phyloP scores from a whole-genome alignment of 2,329 filamentous ascomycete genomes.

The Monilinia vaccinii-corymbosi region DNA sequence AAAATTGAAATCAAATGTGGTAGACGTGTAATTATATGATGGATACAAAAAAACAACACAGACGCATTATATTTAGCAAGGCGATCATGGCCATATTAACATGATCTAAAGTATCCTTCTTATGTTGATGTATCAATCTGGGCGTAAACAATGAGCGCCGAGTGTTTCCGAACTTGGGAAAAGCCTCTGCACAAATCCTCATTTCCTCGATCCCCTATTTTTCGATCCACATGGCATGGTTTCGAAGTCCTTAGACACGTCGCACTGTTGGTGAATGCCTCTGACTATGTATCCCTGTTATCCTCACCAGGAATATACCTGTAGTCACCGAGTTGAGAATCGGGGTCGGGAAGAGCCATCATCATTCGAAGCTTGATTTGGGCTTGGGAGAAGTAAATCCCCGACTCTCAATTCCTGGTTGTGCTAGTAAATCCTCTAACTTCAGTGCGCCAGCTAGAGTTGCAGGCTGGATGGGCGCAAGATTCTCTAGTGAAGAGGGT shows the following conservation, averaged over 20 bases:
- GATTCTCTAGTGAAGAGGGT: background rate
- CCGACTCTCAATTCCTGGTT: too few relatives aligned
- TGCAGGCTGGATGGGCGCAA: background rate
- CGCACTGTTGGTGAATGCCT: background rate
- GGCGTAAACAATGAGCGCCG: background rate
- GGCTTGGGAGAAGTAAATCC: too few relatives aligned
- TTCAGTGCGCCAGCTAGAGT: too few relatives aligned
- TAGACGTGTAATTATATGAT: too few relatives aligned
- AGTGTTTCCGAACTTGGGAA: background rate
- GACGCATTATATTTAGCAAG: background rate
- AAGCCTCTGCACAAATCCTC: background rate
- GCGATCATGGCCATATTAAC: background rate
- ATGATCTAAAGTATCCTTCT: background rate
- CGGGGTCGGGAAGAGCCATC: too few relatives aligned
- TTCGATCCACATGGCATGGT: background rate
- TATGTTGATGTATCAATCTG: background rate
- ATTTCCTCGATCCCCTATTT: background rate
- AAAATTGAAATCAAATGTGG: background rate
- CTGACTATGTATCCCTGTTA: background rate
- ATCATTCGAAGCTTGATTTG: background rate
- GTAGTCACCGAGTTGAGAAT: background rate
- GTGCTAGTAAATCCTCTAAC: too few relatives aligned
- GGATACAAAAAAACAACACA: background rate
- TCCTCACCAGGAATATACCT: background rate
- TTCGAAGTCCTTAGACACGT: background rate